Evolutionary conservation across 176 grass and related monocot genomes (phyloP), one percentile per base, ranked within the genome.

Genomic region (Oryza officinalis): DNA sequence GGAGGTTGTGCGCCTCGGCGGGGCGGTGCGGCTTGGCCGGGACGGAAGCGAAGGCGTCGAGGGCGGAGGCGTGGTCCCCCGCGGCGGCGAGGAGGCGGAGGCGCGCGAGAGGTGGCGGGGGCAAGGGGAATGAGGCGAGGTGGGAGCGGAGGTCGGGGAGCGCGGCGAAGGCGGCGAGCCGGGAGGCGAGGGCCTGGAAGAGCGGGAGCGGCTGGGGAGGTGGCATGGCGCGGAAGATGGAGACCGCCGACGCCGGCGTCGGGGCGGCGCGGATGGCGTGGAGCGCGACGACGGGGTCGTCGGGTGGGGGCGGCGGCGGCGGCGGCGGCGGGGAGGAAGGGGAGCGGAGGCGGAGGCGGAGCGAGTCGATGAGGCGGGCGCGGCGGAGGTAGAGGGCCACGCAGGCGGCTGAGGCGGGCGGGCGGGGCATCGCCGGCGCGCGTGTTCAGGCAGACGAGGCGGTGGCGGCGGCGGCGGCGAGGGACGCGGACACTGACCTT

Each of bases 321-420:
- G 45, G 33, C 33, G 33, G 47, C 3, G 50, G 43, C 20, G 69
- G 8, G 31, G 23, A 59, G 5, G 30, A 43, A 27, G 67, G 11
- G 50, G 77, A 27, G 28, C 89, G 81, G 20, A 88, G 83, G 23
- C 72, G 85, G 15, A 92, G 78, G 57, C 83, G 86, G 14, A 87
- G 43, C 23, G 84, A n/a, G 74, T 94, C 81, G 74, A 94, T 92
- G 78, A 90, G 78, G 78, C 87, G 87, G 6, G 90, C 82, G 65
- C 90, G 90, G 64, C 79, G 85, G 87, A 94, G 80, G 82, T 94
- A 94, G 82, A 85, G 85, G 22, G 90, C 75, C 2, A 94, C 81
- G 14, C 70, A 66, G 46, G 74, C 65, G 13, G 41, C 22, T 12
- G 81, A 2, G 7, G 63, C 15, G 1, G 32, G 15, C 32, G 64